A percentile compares a stretch with the other conserved stretches of the same genome.
phyloP scores from a whole-genome alignment of 352 stramenopile genomes.

The Pythium sukuiense region DNA sequence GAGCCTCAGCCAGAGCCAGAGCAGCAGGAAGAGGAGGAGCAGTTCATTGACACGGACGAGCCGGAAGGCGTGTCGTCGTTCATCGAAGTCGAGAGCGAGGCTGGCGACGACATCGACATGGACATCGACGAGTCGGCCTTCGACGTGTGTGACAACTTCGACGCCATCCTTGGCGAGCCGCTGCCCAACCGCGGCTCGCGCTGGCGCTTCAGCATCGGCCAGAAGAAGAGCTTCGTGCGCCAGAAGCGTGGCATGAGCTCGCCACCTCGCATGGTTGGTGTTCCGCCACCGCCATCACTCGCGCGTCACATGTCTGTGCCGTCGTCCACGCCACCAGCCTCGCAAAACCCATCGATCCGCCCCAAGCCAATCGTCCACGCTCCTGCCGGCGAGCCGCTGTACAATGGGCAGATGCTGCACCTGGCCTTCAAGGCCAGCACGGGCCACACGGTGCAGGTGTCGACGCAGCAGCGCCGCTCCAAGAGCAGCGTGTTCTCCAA shows the following conservation, averaged over 20 bases:
- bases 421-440: constrained; percentile 51
- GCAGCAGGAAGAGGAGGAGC: constrained; percentile 18
- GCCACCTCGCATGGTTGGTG: constrained; percentile 43
- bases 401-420: constrained; percentile 58
- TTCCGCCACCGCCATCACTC: constrained; percentile 28
- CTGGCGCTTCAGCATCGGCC: constrained; percentile 27
- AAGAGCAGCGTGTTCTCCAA: constrained; percentile 57
- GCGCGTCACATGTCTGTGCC: constrained; percentile 30
- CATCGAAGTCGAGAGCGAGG: constrained; percentile 28
- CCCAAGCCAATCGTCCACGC: constrained; percentile 27
- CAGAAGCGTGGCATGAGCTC: constrained; percentile 54
- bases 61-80: constrained; percentile 36
- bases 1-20: constrained; percentile 7
- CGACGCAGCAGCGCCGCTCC: constrained; percentile 39
- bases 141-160: constrained; percentile 37
- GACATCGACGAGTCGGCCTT: constrained; percentile 39
- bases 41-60: constrained; percentile 33
- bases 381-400: constrained; percentile 35
- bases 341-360: constrained; percentile 14
- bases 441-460: constrained; percentile 44
- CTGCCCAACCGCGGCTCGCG: constrained; percentile 22
- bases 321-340: constrained; percentile 14
- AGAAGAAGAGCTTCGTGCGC: constrained; percentile 28
- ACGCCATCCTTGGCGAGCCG: constrained; percentile 38
- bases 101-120: constrained; percentile 32